Conservation (phyloP, 495 filamentous ascomycete genomes). For the Neurospora sp. region DNA sequence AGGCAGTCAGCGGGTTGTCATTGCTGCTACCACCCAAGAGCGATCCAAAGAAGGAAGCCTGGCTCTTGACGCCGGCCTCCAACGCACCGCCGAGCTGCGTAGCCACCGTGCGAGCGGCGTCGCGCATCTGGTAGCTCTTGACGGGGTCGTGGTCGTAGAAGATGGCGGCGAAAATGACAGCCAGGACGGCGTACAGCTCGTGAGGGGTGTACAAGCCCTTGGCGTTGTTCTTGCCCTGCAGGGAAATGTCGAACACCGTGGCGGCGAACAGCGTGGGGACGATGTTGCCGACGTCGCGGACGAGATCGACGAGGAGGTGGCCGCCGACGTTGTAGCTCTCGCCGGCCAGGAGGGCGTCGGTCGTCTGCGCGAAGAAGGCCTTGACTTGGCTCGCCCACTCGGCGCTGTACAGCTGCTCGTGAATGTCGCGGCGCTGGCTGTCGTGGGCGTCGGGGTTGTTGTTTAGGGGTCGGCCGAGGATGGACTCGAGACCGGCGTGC, state of each 20-base stretch:
- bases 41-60: constrained; percentile 45
- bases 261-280: constrained; percentile 64
- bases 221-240: constrained; percentile 59
- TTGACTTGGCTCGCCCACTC: constrained; percentile 49
- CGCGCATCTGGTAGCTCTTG: constrained; percentile 46
- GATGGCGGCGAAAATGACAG: constrained; percentile 49
- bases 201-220: constrained; percentile 67
- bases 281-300: constrained; percentile 67
- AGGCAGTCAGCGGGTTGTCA: constrained; percentile 48
- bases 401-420: constrained; percentile 46
- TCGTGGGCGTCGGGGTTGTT: constrained; percentile 38
- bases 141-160: constrained; percentile 40
- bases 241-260: constrained; percentile 59
- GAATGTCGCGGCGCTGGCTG: constrained; percentile 41
- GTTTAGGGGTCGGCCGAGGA: constrained; percentile 42
- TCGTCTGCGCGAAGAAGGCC: constrained; percentile 53
- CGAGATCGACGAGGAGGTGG: constrained; percentile 62
- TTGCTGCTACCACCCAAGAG: constrained; percentile 35
- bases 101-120: constrained; percentile 51
- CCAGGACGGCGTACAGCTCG: constrained; percentile 67
- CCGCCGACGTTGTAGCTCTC: constrained; percentile 50
- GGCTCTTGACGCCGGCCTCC: constrained; percentile 48
- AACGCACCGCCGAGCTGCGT: constrained; percentile 36
- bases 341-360: constrained; percentile 51
- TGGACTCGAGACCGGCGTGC: constrained; percentile 43